Evolutionary conservation across 2,329 filamentous ascomycete species (phyloP), one percentile per base, ranked within the genome.

Genomic region (Cytospora chrysosperma): DNA sequence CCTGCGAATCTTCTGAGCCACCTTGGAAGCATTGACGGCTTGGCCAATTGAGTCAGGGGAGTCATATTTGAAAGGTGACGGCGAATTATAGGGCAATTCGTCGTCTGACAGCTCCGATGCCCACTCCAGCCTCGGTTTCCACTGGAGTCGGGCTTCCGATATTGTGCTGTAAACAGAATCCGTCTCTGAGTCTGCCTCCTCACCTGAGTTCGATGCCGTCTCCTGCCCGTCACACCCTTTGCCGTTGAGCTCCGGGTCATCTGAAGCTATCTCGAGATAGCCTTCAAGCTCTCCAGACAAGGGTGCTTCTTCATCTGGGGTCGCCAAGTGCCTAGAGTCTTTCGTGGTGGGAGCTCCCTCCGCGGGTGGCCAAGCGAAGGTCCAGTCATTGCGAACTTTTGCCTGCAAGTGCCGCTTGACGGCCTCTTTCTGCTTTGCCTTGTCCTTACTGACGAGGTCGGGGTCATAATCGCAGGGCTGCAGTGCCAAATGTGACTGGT

Each of bases 371-470:
- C 85, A 88, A 37, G 76, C 68, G 69, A 87, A 89, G 0, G 77
- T 75, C 87, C 86, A 89, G 70, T 88, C 85, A 65, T 79, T 80
- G 65, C 80, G 82, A 49, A 89, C 76, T 67, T 81, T 84, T 26
- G 80, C 78, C 3, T 76, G 74, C 1, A 89, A 75, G 68, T 82
- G 84, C 57, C 77, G 81, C 69, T 78, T 84, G 40, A 89, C 82
- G 15, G 86, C 86, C 49, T 86, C 84, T 70, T 88, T 88, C 68
- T 87, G 84, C 75, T 82, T 86, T 28, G 74, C 66, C 72, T 88
- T 88, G 71, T 89, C 86, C 70, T 79, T 82, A 72, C 83, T 87
- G 56, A 86, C 74, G 7, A 89, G 78, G 70, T 88, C 86, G 24
- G 83, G 79, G 65, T 88, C 83, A 69, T 86, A 83, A 69, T 86